Evolutionary conservation across 352 stramenopile species (phyloP).

Genomic region (Phytopythium cucurbitacearum): DNA sequence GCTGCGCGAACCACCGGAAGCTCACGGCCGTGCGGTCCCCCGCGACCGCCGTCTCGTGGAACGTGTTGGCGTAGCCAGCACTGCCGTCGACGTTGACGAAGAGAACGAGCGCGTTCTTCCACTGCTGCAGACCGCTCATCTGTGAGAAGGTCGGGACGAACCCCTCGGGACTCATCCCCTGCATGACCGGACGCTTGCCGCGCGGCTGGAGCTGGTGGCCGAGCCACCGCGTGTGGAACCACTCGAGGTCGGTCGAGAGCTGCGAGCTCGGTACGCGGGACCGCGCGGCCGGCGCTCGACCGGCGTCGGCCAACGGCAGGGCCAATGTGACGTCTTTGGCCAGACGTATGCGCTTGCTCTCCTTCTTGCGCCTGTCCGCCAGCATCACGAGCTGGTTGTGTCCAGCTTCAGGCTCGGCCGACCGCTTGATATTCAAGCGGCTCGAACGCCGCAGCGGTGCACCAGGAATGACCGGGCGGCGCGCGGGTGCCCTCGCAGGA

Average conservation of each 20-base stretch:
- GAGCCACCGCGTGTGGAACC: conserved; percentile 45
- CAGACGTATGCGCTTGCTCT: no score
- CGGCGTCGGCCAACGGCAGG: no score
- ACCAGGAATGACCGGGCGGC: no score
- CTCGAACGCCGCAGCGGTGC: no score
- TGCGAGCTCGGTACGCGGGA: conserved; percentile 8
- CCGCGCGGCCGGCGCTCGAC: no score
- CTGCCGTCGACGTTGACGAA: conserved; percentile 46
- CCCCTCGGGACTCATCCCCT: conserved; percentile 30
- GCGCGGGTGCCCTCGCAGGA: no score
- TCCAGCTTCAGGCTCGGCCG: no score
- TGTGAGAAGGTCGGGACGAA: conserved; percentile 21
- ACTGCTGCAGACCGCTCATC: conserved; percentile 51
- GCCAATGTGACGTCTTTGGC: no score
- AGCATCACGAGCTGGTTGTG: no score
- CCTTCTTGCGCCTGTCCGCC: no score
- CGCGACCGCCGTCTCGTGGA: conserved; percentile 20
- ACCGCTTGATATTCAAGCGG: no score
- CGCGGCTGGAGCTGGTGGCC: conserved; percentile 46
- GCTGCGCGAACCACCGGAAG: conserved; percentile 59
- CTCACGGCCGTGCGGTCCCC: conserved; percentile 17
- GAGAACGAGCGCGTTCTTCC: conserved; percentile 46
- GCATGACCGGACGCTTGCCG: conserved; percentile 49
- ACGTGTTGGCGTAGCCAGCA: conserved; percentile 40
- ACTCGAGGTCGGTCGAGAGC: conserved; percentile 28